Conservation (phyloP, 176 grass and related monocot species). For the Miscanthus lutarioriparius region DNA sequence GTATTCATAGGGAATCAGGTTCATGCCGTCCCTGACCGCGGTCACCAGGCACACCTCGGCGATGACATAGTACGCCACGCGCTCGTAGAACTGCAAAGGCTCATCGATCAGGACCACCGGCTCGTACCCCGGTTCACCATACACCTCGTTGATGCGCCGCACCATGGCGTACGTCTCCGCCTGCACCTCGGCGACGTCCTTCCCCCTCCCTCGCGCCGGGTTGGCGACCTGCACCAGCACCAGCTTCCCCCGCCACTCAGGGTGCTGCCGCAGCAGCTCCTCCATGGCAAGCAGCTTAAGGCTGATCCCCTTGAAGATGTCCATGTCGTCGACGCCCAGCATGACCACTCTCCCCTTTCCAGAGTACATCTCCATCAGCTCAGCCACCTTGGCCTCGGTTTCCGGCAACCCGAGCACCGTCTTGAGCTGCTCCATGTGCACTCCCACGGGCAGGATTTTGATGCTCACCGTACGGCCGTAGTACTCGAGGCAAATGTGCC, state of each 20-base stretch:
- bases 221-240: conserved; percentile 92
- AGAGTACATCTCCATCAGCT: conserved; percentile 62
- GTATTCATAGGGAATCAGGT: conserved; percentile 92
- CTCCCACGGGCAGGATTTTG: conserved; percentile 85
- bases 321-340: conserved; percentile 96
- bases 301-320: conserved; percentile 97
- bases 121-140: conserved; percentile 58
- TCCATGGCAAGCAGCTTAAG: conserved; percentile 91
- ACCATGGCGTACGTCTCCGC: conserved; percentile 62
- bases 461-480: conserved; percentile 93
- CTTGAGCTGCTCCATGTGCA: conserved; percentile 78
- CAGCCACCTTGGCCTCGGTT: conserved; percentile 67
- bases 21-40: conserved; percentile 92
- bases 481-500: conserved; percentile 86
- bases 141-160: conserved; percentile 69
- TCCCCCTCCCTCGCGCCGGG: conserved; percentile 74
- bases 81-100: conserved; percentile 79
- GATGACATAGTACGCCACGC: conserved; percentile 77
- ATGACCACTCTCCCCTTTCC: conserved; percentile 71
- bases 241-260: conserved; percentile 74
- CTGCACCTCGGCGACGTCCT: conserved; percentile 80
- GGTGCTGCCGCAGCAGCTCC: conserved; percentile 75
- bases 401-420: conserved; percentile 52
- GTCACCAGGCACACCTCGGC: conserved; percentile 93
- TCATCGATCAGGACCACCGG: conserved; percentile 79